Conservation (phyloP, 148 eudicot species). For the Bassia scoparia region DNA sequence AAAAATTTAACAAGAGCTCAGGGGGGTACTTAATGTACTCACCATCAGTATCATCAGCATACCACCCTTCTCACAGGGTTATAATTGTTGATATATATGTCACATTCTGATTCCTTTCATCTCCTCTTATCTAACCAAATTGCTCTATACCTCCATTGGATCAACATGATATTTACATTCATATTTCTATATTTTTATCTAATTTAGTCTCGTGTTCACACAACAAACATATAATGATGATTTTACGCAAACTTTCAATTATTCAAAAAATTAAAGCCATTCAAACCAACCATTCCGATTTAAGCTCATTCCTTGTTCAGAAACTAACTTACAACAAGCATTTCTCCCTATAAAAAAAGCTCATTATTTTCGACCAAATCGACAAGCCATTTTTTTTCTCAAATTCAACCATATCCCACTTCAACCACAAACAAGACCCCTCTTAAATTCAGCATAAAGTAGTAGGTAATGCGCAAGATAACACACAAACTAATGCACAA, state of each 20-base stretch:
- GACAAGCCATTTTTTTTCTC: no score
- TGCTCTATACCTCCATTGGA: neutral
- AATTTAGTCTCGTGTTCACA: no score
- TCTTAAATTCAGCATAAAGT: no score
- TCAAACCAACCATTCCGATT: neutral
- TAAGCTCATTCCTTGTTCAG: neutral
- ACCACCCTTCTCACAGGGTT: neutral
- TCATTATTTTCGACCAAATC: neutral
- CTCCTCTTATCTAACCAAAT: neutral
- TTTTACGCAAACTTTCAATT: neutral
- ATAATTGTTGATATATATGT: neutral
- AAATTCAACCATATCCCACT: neutral
- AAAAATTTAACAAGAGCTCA: neutral
- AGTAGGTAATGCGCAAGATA: no score
- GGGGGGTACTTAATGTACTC: no score
- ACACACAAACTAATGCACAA: no score
- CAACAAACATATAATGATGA: neutral
- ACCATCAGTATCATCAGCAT: neutral
- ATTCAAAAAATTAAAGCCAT: neutral
- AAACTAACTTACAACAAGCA: neutral
- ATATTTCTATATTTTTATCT: neutral
- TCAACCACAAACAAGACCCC: no score
- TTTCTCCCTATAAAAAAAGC: no score
- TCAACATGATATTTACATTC: neutral
- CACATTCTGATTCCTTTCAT: neutral